Base-by-base conservation (phyloP, 257 asterid species). In the Jaltomata sinuosa region DNA sequence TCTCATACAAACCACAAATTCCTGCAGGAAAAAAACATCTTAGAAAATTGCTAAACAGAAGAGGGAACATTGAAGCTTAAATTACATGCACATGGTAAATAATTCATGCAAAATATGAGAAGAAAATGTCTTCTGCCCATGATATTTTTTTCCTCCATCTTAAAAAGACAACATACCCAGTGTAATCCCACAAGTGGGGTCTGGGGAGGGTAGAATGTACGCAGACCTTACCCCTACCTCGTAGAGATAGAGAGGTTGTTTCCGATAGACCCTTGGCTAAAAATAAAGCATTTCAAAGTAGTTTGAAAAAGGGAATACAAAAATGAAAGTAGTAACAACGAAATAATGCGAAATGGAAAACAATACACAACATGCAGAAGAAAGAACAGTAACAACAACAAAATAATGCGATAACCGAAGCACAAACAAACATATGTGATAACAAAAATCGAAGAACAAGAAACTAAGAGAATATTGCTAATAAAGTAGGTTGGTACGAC, bases 1-100 rank as follows among this genome's bases (percentile, higher is more conserved):
- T 88, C 87, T 96, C 99, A 85, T 94, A 96, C 18, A 96, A 89
- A 38, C 95, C 98, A 89, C 99, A 96, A 76, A 94, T 90, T 82
- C 98, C 97, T 94, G 97, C 88, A 91, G 64, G 76, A 15, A 42
- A 65, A 53, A 62, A 64, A 49, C 2, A 49, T 10, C 11, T 45
- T 21, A 78, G 40, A 9, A 74, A 10, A 77, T 19, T 45, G 42
- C 62, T 16, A 77, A 77, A 18, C 18, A 49, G 38, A 76, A 27
- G 42, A 77, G 62, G 27, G 55, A 72, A 49, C 5, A 49, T 77
- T 77, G 42, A 29, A 49, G 55, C 82, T 77, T 27, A 74, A 74
- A 49, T 77, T 11, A 27, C 29, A 77, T 77, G 62, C 62, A 49
- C 11, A 29, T 27, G 62, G 18, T 29, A 77, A 77, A 9, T 3